Evolutionary conservation across 768 basidiomycete genomes (phyloP).

Genomic region (Amanita phalloides): DNA sequence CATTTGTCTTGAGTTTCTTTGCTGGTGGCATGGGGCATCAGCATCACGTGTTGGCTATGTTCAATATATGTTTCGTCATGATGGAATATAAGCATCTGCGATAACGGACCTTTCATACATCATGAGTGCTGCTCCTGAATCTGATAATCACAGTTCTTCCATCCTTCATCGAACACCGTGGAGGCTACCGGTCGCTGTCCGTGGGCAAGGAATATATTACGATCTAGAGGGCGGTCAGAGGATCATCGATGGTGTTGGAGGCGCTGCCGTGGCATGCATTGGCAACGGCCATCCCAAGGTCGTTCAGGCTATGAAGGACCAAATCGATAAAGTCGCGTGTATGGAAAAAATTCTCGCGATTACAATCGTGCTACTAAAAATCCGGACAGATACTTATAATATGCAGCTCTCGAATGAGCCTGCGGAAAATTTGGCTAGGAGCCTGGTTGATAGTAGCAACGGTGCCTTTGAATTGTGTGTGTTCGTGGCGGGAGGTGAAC

Average conservation of each 20-base stretch:
- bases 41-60: background rate
- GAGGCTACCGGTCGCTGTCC: slow-evolving; percentile 58
- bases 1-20: slow-evolving; percentile 24
- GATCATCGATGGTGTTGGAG: slow-evolving; percentile 74
- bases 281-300: slow-evolving; percentile 69
- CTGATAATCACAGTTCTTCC: slow-evolving; percentile 9
- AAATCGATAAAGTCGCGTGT: slow-evolving; percentile 73
- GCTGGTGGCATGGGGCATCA: slow-evolving; percentile 20
- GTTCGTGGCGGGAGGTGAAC: slow-evolving; percentile 69
- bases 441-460: slow-evolving; percentile 51
- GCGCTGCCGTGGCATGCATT: slow-evolving; percentile 75
- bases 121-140: background rate
- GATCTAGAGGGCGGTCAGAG: slow-evolving; percentile 58
- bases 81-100: background rate
- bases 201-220: slow-evolving; percentile 61
- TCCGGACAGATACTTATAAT: slow-evolving; percentile 70
- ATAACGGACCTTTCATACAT: background rate
- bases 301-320: slow-evolving; percentile 65
- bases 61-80: background rate
- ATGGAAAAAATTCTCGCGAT: slow-evolving; percentile 14
- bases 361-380: background rate
- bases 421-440: slow-evolving; percentile 68
- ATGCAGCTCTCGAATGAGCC: slow-evolving; percentile 77
- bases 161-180: slow-evolving; percentile 68
- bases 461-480: slow-evolving; percentile 66